phyloP scores from a whole-genome alignment of 1,139 yeast species.

The Protomyces inouyei region DNA sequence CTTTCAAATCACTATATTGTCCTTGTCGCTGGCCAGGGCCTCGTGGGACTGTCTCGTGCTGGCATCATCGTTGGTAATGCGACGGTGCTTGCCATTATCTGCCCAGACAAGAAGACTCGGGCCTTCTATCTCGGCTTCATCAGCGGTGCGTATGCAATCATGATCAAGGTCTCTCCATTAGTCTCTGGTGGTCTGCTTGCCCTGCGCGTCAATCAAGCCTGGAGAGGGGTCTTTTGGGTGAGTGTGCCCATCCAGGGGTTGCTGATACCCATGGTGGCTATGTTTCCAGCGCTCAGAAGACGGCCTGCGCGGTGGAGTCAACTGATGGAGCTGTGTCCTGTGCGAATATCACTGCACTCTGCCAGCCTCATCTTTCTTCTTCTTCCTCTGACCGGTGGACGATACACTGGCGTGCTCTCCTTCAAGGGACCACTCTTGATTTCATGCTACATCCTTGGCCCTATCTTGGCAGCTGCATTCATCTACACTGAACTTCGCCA shows the following conservation, averaged over 20 bases:
- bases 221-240: slow-evolving; percentile 21
- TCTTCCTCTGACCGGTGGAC: slow-evolving; percentile 10
- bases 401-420: neutral
- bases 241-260: slow-evolving; percentile 9
- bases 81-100: slow-evolving; percentile 4
- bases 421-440: slow-evolving; percentile 1
- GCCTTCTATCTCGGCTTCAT: slow-evolving; percentile 4
- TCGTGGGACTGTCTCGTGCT: slow-evolving; percentile 2
- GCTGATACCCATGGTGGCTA: neutral
- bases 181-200: slow-evolving; percentile 11
- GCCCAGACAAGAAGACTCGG: slow-evolving; percentile 4
- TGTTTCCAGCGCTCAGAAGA: slow-evolving; percentile 10
- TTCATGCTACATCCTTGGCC: neutral
- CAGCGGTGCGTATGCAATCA: slow-evolving; percentile 13
- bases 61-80: slow-evolving; percentile 1
- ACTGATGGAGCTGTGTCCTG: neutral
- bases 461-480: neutral
- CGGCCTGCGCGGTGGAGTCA: slow-evolving; percentile 8
- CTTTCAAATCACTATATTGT: neutral
- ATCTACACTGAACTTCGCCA: neutral
- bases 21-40: slow-evolving; percentile 2
- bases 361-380: neutral
- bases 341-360: slow-evolving; percentile 6
- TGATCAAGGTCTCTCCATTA: slow-evolving; percentile 17
- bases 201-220: neutral